phyloP scores from a whole-genome alignment of 371 early-diverging fungal species.

The Mortierella sp. region DNA sequence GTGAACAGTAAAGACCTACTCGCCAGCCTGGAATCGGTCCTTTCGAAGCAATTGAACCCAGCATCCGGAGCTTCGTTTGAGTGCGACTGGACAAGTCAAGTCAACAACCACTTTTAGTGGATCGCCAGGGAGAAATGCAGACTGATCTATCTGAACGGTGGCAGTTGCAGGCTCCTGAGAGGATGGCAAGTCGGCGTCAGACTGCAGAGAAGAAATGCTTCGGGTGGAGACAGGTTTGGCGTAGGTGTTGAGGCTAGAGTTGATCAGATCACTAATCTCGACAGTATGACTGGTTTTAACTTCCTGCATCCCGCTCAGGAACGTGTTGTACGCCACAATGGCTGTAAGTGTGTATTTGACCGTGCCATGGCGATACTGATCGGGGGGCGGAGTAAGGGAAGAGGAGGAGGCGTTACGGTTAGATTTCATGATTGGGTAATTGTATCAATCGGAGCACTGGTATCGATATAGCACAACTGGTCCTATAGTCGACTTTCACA shows the following conservation, averaged over 20 bases:
- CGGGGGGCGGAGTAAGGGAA: too few species aligned
- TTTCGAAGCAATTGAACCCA: conserved; percentile 49
- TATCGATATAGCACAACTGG: too few species aligned
- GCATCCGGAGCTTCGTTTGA: conserved; percentile 34
- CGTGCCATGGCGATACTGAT: conserved; percentile 41
- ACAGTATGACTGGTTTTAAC: conserved; percentile 13
- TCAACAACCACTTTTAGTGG: conserved; percentile 9
- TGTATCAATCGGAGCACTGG: too few species aligned
- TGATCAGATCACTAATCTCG: conserved; percentile 33
- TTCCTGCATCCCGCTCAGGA: conserved; percentile 41
- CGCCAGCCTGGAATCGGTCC: conserved; percentile 28
- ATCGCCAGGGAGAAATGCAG: conserved; percentile 27
- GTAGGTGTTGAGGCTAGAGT: conserved; percentile 11
- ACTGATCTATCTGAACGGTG: conserved; percentile 16
- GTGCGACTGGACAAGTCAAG: conserved; percentile 12
- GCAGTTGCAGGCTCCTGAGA: conserved; percentile 17
- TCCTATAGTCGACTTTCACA: too few species aligned
- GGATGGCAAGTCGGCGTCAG: too few species aligned
- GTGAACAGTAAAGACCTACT: conserved; percentile 20
- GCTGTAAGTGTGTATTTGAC: conserved; percentile 41
- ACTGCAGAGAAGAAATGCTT: conserved; percentile 3
- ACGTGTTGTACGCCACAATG: conserved; percentile 9
- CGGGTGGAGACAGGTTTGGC: conserved; percentile 12
- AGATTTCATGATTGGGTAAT: too few species aligned
- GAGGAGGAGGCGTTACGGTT: too few species aligned